phyloP scores from a whole-genome alignment of 1,284 basidiomycete genomes.

The Thecaphora frezii region DNA sequence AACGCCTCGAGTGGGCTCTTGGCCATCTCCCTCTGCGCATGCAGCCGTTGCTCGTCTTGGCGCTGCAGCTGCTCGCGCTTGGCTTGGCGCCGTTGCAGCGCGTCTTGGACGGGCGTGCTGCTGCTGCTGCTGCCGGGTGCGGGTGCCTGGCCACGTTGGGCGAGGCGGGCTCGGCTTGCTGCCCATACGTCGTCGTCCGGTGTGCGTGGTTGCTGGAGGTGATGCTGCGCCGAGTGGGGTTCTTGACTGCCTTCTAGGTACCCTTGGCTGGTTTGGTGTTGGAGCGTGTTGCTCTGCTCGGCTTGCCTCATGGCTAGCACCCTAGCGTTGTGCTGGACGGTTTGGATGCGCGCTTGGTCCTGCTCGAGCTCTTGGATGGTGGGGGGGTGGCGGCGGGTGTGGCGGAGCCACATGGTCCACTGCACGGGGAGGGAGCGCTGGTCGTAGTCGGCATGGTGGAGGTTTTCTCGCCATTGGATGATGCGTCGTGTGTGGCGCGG shows the following conservation, averaged over 20 bases:
- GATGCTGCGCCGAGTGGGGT: no score
- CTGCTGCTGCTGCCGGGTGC: not conserved
- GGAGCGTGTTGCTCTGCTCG: conserved; percentile 6
- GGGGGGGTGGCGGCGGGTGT: conserved; percentile 44
- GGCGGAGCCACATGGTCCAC: conserved; percentile 55
- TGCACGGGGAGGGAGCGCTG: conserved; percentile 50
- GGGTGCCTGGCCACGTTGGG: conserved; percentile 16
- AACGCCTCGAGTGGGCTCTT: conserved; percentile 36
- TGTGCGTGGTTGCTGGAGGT: conserved; percentile 5
- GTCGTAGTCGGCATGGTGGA: conserved; percentile 44
- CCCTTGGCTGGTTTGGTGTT: conserved; percentile 9
- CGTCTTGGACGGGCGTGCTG: conserved; percentile 11
- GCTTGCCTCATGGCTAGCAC: conserved; percentile 16
- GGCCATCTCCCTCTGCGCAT: conserved; percentile 26
- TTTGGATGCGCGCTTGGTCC: conserved; percentile 15
- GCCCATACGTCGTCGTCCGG: conserved; percentile 33
- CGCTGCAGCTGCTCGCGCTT: conserved; percentile 9
- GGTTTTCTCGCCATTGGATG: conserved; percentile 36
- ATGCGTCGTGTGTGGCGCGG: conserved; percentile 42
- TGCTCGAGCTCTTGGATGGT: conserved; percentile 34
- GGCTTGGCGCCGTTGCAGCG: conserved; percentile 17
- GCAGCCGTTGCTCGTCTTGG: conserved; percentile 13
- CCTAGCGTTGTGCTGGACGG: conserved; percentile 22
- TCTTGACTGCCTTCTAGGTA: no score
- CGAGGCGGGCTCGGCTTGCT: conserved; percentile 23